Evolutionary conservation across 2,329 filamentous ascomycete genomes (phyloP).

Genomic region (Alternaria ethzedia): DNA sequence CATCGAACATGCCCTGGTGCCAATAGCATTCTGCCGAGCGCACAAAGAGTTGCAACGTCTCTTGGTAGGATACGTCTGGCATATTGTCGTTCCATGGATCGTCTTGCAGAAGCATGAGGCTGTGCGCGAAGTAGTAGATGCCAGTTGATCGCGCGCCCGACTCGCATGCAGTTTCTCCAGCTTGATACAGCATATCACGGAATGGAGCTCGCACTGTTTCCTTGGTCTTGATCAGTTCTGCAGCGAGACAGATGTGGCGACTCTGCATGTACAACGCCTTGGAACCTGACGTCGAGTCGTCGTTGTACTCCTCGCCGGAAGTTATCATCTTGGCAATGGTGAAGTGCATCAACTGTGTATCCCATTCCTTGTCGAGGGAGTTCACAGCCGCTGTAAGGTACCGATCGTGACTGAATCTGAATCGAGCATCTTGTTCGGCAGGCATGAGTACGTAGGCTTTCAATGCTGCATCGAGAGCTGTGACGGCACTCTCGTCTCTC

Average conservation of each 20-base stretch:
- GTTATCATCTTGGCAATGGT: conserved; percentile 82
- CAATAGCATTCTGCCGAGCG: conserved; percentile 83
- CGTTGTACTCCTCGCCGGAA: conserved; percentile 66
- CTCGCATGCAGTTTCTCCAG: conserved; percentile 78
- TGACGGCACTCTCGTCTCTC: conserved; percentile 72
- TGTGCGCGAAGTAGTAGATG: conserved; percentile 79
- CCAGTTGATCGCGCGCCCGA: conserved; percentile 84
- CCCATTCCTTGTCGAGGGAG: conserved; percentile 66
- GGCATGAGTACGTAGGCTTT: conserved; percentile 81
- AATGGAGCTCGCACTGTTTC: conserved; percentile 69
- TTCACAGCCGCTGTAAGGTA: conserved; percentile 75
- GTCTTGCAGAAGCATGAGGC: conserved; percentile 78
- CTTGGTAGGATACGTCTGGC: conserved; percentile 81
- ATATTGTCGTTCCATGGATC: conserved; percentile 74
- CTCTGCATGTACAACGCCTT: conserved; percentile 72
- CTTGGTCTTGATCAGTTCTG: conserved; percentile 73
- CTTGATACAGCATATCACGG: conserved; percentile 77
- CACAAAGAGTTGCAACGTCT: conserved; percentile 75
- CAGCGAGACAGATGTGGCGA: conserved; percentile 79
- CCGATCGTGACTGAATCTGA: conserved; percentile 85
- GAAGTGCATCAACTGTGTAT: conserved; percentile 75
- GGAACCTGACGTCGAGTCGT: conserved; percentile 60
- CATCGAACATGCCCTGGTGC: conserved; percentile 73
- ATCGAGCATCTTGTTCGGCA: conserved; percentile 83
- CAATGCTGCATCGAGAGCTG: conserved; percentile 81